Evolutionary conservation across 139 green algal species (phyloP).

Genomic region (Tetradesmus obliquus): DNA sequence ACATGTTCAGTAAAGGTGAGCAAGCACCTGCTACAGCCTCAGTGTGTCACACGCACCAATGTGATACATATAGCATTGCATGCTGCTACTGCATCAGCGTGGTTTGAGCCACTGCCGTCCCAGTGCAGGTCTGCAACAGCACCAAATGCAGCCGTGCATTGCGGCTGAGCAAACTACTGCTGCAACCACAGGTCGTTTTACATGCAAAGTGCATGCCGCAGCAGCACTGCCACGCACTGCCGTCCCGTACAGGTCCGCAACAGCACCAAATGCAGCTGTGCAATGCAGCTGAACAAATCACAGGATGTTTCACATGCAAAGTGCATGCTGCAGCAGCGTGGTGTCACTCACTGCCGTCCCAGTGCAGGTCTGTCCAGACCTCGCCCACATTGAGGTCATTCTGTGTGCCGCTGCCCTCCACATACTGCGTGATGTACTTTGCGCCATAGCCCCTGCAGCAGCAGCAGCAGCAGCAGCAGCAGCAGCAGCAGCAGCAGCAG

Average conservation of each 20-base stretch:
- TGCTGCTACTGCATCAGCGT: neutral
- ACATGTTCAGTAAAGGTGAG: no score
- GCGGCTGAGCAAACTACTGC: no score
- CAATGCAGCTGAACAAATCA: no score
- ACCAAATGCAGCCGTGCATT: no score
- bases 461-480: neutral
- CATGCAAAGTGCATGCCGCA: no score
- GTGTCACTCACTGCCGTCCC: constrained; percentile 19
- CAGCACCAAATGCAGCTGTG: neutral
- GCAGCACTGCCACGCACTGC: no score
- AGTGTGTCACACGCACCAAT: no score
- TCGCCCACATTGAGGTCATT: constrained; percentile 77
- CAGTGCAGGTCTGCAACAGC: constrained; percentile 63
- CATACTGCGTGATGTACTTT: constrained; percentile 43
- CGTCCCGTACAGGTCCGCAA: no score
- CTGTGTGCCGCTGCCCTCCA: neutral
- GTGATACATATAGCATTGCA: no score
- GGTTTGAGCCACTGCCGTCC: neutral
- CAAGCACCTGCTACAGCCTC: no score
- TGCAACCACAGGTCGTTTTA: no score
- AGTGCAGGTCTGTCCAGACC: constrained; percentile 83
- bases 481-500: constrained; percentile 1
- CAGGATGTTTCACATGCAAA: neutral
- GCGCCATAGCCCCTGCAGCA: constrained; percentile 44
- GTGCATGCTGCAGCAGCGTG: neutral